A percentile compares a stretch with the other conserved stretches of the same genome.
Evolutionary conservation across 495 filamentous ascomycete genomes (phyloP).

Genomic region (Saxophila tyrrhenica): DNA sequence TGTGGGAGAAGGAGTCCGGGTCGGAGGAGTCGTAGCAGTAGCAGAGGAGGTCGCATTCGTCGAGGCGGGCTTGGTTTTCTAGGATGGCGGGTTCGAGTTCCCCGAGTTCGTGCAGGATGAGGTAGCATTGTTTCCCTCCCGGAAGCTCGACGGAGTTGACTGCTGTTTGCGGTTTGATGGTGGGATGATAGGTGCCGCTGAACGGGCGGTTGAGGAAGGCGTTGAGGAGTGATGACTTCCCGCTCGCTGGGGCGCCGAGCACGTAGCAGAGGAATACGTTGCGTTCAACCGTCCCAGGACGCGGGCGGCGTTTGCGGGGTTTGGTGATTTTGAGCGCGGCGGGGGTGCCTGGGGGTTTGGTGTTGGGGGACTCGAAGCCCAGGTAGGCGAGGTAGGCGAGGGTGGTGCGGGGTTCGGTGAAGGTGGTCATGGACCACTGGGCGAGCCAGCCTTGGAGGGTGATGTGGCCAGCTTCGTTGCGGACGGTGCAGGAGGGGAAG

Average conservation of each 20-base stretch:
- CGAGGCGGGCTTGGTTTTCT: constrained; percentile 83
- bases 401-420: constrained; percentile 86
- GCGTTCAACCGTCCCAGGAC: constrained; percentile 74
- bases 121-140: constrained; percentile 91
- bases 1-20: constrained; percentile 85
- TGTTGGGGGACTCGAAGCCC: constrained; percentile 60
- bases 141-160: constrained; percentile 95
- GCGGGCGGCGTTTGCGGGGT: constrained; percentile 68
- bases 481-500: constrained; percentile 88
- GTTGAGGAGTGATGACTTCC: constrained; percentile 81
- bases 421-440: constrained; percentile 99
- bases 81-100: constrained; percentile 87
- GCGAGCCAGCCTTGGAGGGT: constrained; percentile 96
- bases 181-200: constrained; percentile 76
- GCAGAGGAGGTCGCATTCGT: constrained; percentile 84
- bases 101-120: constrained; percentile 92
- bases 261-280: constrained; percentile 96
- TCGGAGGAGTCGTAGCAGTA: constrained; percentile 96
- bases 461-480: constrained; percentile 89
- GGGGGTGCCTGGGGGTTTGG: constrained; percentile 55
- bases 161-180: constrained; percentile 82
- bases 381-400: constrained; percentile 91
- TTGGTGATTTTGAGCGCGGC: constrained; percentile 88
- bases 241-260: constrained; percentile 68
- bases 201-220: constrained; percentile 85